These are phyloP conservation scores for Naegleria gruberi DNA, from an alignment of 208 protist genomes.

Conservation along the genomic window DNA sequence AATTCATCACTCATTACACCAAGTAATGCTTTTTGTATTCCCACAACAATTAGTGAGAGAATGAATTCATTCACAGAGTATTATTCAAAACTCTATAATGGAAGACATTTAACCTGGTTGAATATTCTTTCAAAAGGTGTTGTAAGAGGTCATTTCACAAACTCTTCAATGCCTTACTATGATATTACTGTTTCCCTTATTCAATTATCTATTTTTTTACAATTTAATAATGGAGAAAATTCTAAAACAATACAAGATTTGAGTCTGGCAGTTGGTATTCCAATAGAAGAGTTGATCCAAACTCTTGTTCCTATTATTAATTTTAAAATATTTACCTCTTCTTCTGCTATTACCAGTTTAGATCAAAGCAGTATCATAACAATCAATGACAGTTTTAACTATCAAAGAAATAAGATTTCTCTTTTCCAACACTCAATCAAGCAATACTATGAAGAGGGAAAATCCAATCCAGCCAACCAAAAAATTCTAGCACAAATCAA, in stretches of 20 bases:
- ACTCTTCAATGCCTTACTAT: not conserved
- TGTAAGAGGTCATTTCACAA: not conserved
- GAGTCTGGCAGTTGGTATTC: not conserved
- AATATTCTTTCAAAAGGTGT: not conserved
- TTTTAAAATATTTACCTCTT: not conserved
- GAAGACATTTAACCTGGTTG: not conserved
- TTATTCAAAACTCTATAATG: not conserved
- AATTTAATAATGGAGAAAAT: not conserved
- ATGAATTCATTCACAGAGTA: not conserved
- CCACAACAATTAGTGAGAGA: not conserved
- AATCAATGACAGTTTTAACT: not conserved
- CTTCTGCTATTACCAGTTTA: not conserved
- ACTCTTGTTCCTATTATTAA: not conserved
- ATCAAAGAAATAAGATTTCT: not conserved
- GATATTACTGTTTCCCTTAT: not conserved
- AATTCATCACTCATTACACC: not conserved
- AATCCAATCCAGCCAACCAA: not conserved
- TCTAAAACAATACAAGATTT: not conserved
- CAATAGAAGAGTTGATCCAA: not conserved
- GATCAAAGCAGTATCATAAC: not conserved
- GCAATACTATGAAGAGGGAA: not conserved
- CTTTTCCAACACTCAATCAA: not conserved
- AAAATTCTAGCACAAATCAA: slow-evolving; percentile 40
- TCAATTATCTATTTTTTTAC: not conserved
- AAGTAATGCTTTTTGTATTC: not conserved